Evolutionary conservation across 2,329 filamentous ascomycete genomes (phyloP).

Genomic region (Parascedosporium putredinis): DNA sequence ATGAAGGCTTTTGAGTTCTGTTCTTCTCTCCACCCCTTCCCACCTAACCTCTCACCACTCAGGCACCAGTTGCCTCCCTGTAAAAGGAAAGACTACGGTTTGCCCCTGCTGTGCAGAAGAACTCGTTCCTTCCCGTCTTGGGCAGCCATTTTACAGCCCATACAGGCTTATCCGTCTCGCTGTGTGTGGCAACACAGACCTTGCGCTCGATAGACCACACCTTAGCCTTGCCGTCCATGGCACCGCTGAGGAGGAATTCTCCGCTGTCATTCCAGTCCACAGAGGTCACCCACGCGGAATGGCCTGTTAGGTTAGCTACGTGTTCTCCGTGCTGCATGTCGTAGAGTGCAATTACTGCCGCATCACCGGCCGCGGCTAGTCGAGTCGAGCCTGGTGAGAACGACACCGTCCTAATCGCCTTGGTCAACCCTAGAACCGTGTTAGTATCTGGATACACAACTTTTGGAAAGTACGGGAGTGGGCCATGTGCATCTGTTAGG

Average conservation of each 20-base stretch:
- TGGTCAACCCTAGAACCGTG: slow-evolving; percentile 57
- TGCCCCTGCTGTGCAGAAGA: slow-evolving; percentile 70
- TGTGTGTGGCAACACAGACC: slow-evolving; percentile 84
- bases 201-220: slow-evolving; percentile 85
- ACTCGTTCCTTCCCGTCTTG: slow-evolving; percentile 55
- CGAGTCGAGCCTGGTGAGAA: slow-evolving; percentile 82
- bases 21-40: too few relatives aligned
- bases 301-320: slow-evolving; percentile 70
- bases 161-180: slow-evolving; percentile 73
- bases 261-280: slow-evolving; percentile 91
- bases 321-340: slow-evolving; percentile 89
- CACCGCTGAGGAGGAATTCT: slow-evolving; percentile 79
- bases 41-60: slow-evolving; percentile 14
- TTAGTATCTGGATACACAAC: background rate
- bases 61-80: slow-evolving; percentile 66
- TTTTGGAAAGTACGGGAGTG: background rate
- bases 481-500: background rate
- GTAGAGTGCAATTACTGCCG: slow-evolving; percentile 80
- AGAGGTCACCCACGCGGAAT: slow-evolving; percentile 79
- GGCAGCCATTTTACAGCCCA: slow-evolving; percentile 82
- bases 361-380: slow-evolving; percentile 83
- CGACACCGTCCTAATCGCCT: slow-evolving; percentile 72
- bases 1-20: too few relatives aligned
- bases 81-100: slow-evolving; percentile 73
- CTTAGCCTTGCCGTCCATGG: slow-evolving; percentile 89